Base-by-base conservation (phyloP, 345 rosid genomes). In the Pelargonium nanum region DNA sequence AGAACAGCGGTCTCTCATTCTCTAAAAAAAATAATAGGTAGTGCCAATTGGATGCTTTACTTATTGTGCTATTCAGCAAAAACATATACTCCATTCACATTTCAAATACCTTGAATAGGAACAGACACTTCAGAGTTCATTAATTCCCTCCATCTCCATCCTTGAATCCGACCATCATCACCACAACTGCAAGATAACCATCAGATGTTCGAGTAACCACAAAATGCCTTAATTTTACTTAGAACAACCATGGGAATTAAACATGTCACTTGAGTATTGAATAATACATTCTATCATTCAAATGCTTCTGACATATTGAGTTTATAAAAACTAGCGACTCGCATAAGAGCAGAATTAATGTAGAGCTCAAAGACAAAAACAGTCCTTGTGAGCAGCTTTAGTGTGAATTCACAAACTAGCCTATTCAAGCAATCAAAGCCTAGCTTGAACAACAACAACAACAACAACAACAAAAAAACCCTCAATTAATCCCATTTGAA, bases 111-210 rank as follows among this genome's bases (percentile, higher is more conserved):
- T 84, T 82, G 76, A 58, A 67, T 59, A 54, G 24, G 63, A 55
- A 72, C 45, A 61, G 85, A 76, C 34, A 28, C 73, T 51, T 82
- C 79, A 6, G 82, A 70, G 61, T 73, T 72, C 4, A 24, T 2
- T 70, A 81, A 71, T 60, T 85, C 87, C 61, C 70, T 83, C 99
- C 99, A 89, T 55, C 68, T 81, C 97, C 99, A 93, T 69, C 99
- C 99, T 19, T 83, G 66, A 64, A 93, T 81, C 70, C 82, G 72
- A 30, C 99, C 99, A 79, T 93, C 97, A 68, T 93, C 99, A 45
- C 99, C 97, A 73, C 99, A 93, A 65, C 99, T 93, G 60, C 68
- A 80, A 6, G 48, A 63, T 26, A 59, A 64, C 55, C 56, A 61
- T 55, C 58, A 32, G 30, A 58, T 4, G 52, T 23, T 57, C 26